Base-by-base conservation (phyloP, 495 filamentous ascomycete species). In the Lepidopterella palustris region DNA sequence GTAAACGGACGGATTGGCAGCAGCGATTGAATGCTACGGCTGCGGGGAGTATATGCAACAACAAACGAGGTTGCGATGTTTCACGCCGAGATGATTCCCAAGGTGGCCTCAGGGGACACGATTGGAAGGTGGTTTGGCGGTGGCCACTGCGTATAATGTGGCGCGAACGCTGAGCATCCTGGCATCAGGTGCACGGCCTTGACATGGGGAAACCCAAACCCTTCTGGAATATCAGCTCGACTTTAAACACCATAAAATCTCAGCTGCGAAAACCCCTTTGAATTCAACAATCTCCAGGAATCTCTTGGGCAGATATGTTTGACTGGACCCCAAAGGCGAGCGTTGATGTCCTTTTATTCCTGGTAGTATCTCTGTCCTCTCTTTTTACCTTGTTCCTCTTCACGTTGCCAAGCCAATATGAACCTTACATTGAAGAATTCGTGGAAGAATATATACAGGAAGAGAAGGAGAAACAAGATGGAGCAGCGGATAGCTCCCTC, bases 401-500 rank as follows among this genome's bases (percentile, higher is more conserved):
- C 28, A 64, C 65, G n/a, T 32, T 62, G 29, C 65, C 65, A 28
- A 45, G 57, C 5, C 61, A 61, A 53, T 68, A 68, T 50, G 39
- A 57, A 45, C 61, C 61, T 5, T 62, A 59, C 50, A 53, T 11
- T 18, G 11, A 13, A 40, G 52, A 54, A 13, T 40, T 54, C 24
- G 57, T 54, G 48, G 47, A 47, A 31, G 45, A 53, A 51, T 50
- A 57, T 45, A 32, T 25, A 11, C 69, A 51, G 48, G 58, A 68
- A 39, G 58, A 50, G 13, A n/a, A 29, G 32, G 28, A 58, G 13
- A 11, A 25, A 25, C 9, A 11, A 45, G 40, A 40, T 4, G 25
- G 48, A 8, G 24, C 50, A 2, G 15, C 56, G 27, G 31, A 28
- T 32, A 26, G 27, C 18, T 49, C 15, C 42, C 60, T 59, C 21